These are phyloP conservation scores for Cutaneotrichosporon spelunceum DNA, from an alignment of 1,284 basidiomycete genomes.

Conservation along the genomic window DNA sequence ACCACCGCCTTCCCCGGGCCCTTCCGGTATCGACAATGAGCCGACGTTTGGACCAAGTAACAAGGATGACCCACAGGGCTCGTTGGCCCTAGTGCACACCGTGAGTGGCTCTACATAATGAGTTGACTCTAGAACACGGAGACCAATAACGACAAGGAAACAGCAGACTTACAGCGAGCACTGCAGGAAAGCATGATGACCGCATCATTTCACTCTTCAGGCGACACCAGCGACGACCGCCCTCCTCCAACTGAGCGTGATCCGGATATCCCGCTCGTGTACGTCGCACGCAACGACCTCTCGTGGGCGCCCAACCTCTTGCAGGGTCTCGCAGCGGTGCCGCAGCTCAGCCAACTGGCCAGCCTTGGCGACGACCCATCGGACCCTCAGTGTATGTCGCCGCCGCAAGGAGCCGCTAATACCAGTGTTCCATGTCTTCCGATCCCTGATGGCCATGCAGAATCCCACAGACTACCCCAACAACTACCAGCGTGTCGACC, in stretches of 20 bases:
- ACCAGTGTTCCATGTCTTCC: constrained; percentile 7
- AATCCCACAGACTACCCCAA: not conserved
- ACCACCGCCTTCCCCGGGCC: constrained; percentile 42
- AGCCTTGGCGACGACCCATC: not conserved
- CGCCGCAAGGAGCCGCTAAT: not conserved
- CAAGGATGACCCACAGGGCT: constrained; percentile 37
- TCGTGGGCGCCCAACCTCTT: constrained; percentile 36
- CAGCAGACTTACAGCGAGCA: constrained; percentile 44
- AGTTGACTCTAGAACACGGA: not conserved
- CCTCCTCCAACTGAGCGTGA: constrained; percentile 22
- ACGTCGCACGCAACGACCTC: constrained; percentile 17
- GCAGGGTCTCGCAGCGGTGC: constrained; percentile 42
- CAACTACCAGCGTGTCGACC: constrained; percentile 13
- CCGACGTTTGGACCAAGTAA: constrained; percentile 41
- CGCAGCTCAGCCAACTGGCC: constrained; percentile 29
- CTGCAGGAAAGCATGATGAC: constrained; percentile 49
- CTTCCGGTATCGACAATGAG: constrained; percentile 17
- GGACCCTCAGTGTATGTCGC: not conserved
- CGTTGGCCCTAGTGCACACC: constrained; percentile 28
- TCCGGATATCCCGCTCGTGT: constrained; percentile 17
- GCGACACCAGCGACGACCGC: constrained; percentile 14
- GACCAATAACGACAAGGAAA: constrained; percentile 37
- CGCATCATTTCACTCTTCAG: constrained; percentile 41
- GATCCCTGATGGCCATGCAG: constrained; percentile 9
- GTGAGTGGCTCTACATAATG: not conserved